phyloP scores from a whole-genome alignment of 2,329 filamentous ascomycete genomes.

The Rachicladosporium sp. region DNA sequence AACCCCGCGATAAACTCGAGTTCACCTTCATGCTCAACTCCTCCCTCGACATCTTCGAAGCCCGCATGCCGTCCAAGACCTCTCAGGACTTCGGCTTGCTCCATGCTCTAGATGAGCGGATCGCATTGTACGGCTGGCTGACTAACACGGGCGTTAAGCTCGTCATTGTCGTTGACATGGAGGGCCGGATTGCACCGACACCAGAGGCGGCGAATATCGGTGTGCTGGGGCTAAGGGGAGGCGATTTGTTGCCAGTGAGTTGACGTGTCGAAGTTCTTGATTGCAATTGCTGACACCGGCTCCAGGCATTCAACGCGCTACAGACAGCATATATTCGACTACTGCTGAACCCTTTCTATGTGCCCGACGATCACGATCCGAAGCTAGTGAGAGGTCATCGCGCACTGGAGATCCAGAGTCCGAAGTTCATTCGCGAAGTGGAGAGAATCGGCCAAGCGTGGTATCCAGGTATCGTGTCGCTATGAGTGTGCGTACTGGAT shows the following conservation, averaged over 20 bases:
- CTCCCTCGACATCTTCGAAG: conserved; percentile 86
- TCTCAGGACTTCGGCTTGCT: conserved; percentile 84
- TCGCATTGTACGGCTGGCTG: conserved; percentile 90
- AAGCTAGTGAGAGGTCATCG: conserved; percentile 35
- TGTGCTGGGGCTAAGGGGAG: conserved; percentile 61
- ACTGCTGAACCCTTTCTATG: conserved; percentile 89
- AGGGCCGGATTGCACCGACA: conserved; percentile 47
- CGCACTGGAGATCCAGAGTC: conserved; percentile 61
- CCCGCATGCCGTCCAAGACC: conserved; percentile 61
- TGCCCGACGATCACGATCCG: conserved; percentile 70
- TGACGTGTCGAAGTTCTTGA: background rate
- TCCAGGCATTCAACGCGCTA: conserved; percentile 71
- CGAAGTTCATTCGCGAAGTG: conserved; percentile 69
- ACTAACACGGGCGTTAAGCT: conserved; percentile 92
- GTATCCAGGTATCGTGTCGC: conserved; percentile 56
- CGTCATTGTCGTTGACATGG: conserved; percentile 81
- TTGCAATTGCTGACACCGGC: conserved; percentile 7
- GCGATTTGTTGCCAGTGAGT: conserved; percentile 72
- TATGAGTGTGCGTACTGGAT: conserved; percentile 31
- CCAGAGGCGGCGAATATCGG: conserved; percentile 22
- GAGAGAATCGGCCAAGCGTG: conserved; percentile 74
- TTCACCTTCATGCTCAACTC: conserved; percentile 85
- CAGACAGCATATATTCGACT: conserved; percentile 85
- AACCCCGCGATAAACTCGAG: conserved; percentile 62
- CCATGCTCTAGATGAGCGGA: conserved; percentile 83